Percentiles rank a stretch among this genome's conserved stretches.
These are phyloP conservation scores for Ceriops zippeliana DNA, from an alignment of 345 rosid genomes.

Conservation along the genomic window DNA sequence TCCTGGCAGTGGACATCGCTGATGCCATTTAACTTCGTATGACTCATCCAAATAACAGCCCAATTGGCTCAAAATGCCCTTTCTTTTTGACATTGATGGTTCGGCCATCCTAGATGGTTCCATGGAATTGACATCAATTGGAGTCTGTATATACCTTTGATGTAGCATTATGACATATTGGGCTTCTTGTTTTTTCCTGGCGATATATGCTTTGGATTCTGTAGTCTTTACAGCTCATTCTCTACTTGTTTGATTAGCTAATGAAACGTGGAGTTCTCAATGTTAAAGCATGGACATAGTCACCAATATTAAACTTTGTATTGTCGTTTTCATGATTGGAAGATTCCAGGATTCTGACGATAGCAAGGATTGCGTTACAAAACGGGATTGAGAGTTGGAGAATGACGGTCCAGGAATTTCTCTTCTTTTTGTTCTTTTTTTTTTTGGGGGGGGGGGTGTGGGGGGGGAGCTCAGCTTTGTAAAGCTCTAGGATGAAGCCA, in stretches of 20 bases:
- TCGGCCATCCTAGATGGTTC: constrained; percentile 6
- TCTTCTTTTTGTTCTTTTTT: too few relatives aligned
- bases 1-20: constrained; percentile 28
- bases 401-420: too few relatives aligned
- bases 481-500: too few relatives aligned
- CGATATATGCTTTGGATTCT: background rate
- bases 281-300: too few relatives aligned
- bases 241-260: background rate
- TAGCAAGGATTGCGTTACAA: background rate
- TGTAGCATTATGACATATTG: background rate
- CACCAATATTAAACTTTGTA: too few relatives aligned
- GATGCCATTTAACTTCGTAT: constrained; percentile 18
- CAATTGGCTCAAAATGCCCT: constrained; percentile 8
- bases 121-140: background rate
- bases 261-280: too few relatives aligned
- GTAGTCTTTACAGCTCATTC: background rate
- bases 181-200: background rate
- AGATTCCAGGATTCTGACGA: too few relatives aligned
- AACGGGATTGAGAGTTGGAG: background rate
- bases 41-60: background rate
- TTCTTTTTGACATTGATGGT: background rate
- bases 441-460: too few relatives aligned
- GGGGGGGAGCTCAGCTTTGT: too few relatives aligned
- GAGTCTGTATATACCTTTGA: background rate
- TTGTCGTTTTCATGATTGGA: too few relatives aligned